Conservation (phyloP, 257 asterid genomes). For the Capsicum pubescens region DNA sequence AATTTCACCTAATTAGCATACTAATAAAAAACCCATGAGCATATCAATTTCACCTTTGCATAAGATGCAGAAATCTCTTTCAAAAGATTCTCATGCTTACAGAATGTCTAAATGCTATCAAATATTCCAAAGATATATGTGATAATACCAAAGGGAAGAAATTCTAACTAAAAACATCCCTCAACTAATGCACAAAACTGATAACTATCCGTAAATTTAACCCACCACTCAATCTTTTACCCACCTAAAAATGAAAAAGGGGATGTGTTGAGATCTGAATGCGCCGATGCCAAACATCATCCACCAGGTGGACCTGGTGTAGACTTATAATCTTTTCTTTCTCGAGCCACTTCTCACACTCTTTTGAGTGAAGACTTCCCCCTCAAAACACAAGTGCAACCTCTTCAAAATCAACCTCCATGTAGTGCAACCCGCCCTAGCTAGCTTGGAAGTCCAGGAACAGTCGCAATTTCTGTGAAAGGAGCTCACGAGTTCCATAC, state of each 20-base stretch:
- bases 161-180: constrained; percentile 6
- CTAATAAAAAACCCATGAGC: background rate
- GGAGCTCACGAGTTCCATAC: constrained; percentile 81
- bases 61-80: constrained; percentile 8
- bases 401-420: constrained; percentile 21
- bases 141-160: background rate
- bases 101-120: background rate
- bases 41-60: background rate
- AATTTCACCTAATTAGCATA: too few species aligned
- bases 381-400: background rate
- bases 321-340: background rate
- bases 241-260: background rate
- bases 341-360: background rate
- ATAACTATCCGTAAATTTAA: background rate
- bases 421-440: constrained; percentile 15
- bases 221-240: background rate
- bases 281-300: background rate
- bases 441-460: constrained; percentile 83
- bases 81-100: constrained; percentile 1
- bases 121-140: background rate
- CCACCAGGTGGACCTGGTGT: constrained; percentile 11
- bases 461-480: constrained; percentile 70
- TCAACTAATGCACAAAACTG: background rate
- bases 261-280: background rate
- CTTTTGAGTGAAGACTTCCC: background rate